phyloP scores from a whole-genome alignment of 306 rosid species.

The Fagus sylvatica region DNA sequence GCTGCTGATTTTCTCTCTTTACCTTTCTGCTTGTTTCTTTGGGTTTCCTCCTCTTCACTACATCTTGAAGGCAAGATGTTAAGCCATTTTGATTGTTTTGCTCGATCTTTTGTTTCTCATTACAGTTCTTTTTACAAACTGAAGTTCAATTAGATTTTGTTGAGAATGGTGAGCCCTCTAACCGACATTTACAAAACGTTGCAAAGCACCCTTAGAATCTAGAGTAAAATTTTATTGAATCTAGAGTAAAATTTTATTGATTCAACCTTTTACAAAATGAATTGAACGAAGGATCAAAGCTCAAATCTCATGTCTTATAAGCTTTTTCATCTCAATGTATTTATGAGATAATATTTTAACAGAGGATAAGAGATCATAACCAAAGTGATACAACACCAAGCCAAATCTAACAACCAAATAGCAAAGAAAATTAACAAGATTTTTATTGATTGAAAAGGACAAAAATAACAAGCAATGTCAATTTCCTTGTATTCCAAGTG shows the following conservation, averaged over 20 bases:
- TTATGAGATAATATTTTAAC: background rate
- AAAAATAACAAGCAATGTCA: slow-evolving; percentile 12
- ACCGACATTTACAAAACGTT: no score
- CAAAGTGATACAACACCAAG: background rate
- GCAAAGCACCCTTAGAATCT: no score
- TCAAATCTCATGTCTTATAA: background rate
- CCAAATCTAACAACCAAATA: background rate
- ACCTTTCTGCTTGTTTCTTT: background rate
- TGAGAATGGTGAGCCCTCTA: no score
- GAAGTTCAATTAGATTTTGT: no score
- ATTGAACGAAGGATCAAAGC: background rate
- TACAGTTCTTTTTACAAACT: background rate
- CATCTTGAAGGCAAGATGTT: background rate
- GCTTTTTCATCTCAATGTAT: background rate
- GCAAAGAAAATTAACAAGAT: slow-evolving; percentile 4
- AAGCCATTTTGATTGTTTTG: background rate
- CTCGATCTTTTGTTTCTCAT: background rate
- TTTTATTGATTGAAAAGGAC: background rate
- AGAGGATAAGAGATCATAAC: background rate
- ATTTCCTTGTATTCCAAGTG: slow-evolving; percentile 28
- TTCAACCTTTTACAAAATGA: background rate
- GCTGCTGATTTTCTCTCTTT: background rate
- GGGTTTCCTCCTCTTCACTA: background rate
- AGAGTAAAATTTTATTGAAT: background rate
- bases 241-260: background rate